Percentiles rank a stretch among this genome's conserved stretches.
Evolutionary conservation across 768 basidiomycete species (phyloP).

Genomic region (Amanita pallidorosea): DNA sequence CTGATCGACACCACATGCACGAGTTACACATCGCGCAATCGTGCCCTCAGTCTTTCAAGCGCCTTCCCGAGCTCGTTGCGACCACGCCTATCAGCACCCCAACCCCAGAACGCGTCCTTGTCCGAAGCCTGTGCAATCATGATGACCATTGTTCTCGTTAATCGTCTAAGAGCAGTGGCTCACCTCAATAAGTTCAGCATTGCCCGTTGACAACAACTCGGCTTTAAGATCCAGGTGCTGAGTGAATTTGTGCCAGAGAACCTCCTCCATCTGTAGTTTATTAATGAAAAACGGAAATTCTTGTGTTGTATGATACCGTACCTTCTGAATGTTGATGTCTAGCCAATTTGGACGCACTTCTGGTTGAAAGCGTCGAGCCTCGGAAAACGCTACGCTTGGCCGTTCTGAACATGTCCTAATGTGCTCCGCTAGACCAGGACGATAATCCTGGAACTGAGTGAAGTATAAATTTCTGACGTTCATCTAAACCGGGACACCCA

Average conservation of each 20-base stretch:
- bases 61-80: slow-evolving; percentile 70
- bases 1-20: slow-evolving; percentile 6
- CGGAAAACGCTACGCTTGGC: slow-evolving; percentile 55
- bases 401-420: slow-evolving; percentile 53
- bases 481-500: slow-evolving; percentile 12
- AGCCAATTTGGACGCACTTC: slow-evolving; percentile 60
- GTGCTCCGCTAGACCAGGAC: slow-evolving; percentile 57
- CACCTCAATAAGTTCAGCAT: slow-evolving; percentile 63
- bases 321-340: slow-evolving; percentile 56
- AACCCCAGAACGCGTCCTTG: slow-evolving; percentile 73
- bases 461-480: slow-evolving; percentile 2
- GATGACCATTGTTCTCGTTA: background rate
- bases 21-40: slow-evolving; percentile 29
- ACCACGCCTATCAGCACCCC: slow-evolving; percentile 53
- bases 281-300: background rate
- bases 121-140: slow-evolving; percentile 45
- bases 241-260: slow-evolving; percentile 57
- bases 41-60: slow-evolving; percentile 48
- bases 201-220: slow-evolving; percentile 53
- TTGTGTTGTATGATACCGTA: slow-evolving; percentile 12
- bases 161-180: slow-evolving; percentile 7
- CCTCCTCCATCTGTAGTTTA: slow-evolving; percentile 49
- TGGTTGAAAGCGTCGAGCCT: slow-evolving; percentile 53
- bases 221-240: slow-evolving; percentile 52
- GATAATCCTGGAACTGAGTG: slow-evolving; percentile 44